Conservation (phyloP, 2,329 filamentous ascomycete species). For the Myriosclerotinia scirpicola region DNA sequence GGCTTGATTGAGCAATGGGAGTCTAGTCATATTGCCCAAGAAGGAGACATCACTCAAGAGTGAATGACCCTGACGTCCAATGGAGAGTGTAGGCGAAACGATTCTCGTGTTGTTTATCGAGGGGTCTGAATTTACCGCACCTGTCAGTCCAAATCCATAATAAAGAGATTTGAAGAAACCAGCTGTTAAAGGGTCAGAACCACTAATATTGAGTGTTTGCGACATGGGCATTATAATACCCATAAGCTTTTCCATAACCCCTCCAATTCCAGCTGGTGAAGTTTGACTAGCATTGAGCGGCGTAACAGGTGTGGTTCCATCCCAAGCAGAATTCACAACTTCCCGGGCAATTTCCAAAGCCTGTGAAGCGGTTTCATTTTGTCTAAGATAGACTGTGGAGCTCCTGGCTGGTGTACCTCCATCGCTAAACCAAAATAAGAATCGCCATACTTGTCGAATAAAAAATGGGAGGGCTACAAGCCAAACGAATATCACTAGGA, state of each 20-base stretch:
- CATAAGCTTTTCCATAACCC: conserved; percentile 43
- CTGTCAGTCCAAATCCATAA: conserved; percentile 34
- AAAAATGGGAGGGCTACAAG: conserved; percentile 83
- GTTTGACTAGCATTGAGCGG: conserved; percentile 41
- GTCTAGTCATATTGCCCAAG: conserved; percentile 64
- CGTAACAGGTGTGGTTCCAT: conserved; percentile 38
- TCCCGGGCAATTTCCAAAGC: conserved; percentile 35
- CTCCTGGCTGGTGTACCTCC: conserved; percentile 37
- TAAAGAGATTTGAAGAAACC: conserved; percentile 37
- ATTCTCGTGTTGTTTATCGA: conserved; percentile 24
- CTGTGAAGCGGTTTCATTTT: conserved; percentile 29
- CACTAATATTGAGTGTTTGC: conserved; percentile 35
- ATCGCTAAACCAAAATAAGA: conserved; percentile 74
- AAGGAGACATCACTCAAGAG: conserved; percentile 59
- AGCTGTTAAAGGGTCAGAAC: conserved; percentile 34
- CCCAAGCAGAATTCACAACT: conserved; percentile 32
- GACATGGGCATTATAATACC: conserved; percentile 35
- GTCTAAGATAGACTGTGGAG: conserved; percentile 14
- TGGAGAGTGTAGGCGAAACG: conserved; percentile 18
- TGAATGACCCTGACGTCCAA: conserved; percentile 40
- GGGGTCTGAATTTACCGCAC: conserved; percentile 22
- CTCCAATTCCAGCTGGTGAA: conserved; percentile 43
- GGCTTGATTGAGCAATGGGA: conserved; percentile 70
- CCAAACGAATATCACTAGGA: conserved; percentile 84
- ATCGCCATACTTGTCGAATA: conserved; percentile 89